Conservation (phyloP, 176 grass and related monocot genomes). For the Puya raimondii region DNA sequence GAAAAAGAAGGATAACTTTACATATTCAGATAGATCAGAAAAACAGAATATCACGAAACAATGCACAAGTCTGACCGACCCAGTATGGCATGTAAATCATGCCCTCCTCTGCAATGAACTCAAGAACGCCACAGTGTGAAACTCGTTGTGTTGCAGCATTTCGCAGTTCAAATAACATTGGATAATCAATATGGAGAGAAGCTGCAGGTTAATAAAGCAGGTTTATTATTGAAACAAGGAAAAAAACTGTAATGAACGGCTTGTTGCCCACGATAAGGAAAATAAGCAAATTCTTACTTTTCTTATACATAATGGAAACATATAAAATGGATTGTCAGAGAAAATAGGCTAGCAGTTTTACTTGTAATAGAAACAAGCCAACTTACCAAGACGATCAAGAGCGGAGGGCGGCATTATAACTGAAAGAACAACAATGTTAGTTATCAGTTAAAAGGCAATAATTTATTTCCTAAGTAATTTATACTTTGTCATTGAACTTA, state of each 20-base stretch:
- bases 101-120: conserved; percentile 98
- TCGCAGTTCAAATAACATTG: conserved; percentile 91
- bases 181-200: conserved; percentile 93
- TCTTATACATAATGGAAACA: conserved; percentile 4
- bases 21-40: conserved; percentile 16
- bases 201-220: conserved; percentile 41
- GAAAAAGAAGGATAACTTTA: conserved; percentile 20
- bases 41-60: conserved; percentile 6
- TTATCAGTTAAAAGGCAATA: neutral
- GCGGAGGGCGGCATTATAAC: conserved; percentile 99
- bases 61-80: conserved; percentile 26
- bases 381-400: conserved; percentile 93
- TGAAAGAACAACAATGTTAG: conserved; percentile 28
- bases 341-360: neutral
- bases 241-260: neutral
- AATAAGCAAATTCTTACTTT: neutral
- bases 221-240: conserved; percentile 8
- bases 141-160: conserved; percentile 63
- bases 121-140: conserved; percentile 92
- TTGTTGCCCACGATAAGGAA: neutral
- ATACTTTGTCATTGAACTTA: no score
- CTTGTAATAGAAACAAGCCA: conserved; percentile 11
- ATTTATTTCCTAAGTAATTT: neutral
- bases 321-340: conserved; percentile 11
- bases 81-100: conserved; percentile 99